A percentile compares a stretch with the other conserved stretches of the same genome.
phyloP scores from a whole-genome alignment of 495 filamentous ascomycete species.

The Parathielavia hyrcaniae region DNA sequence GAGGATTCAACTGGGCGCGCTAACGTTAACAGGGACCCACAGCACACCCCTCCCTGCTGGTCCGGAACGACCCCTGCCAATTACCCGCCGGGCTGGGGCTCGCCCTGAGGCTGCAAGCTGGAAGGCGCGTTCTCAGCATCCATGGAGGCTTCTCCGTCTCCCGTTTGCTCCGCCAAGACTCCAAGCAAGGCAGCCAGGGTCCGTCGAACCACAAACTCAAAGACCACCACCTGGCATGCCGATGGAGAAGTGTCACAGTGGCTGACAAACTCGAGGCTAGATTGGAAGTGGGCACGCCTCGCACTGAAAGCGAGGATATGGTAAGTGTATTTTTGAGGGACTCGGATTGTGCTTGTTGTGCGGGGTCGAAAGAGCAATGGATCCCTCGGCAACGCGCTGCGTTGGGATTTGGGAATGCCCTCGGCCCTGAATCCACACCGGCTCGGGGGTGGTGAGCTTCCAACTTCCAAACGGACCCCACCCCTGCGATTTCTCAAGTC shows the following conservation, averaged over 20 bases:
- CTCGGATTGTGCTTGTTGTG: too few species aligned
- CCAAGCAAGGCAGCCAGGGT: too few species aligned
- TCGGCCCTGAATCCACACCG: background rate
- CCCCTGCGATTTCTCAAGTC: too few species aligned
- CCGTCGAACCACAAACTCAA: background rate
- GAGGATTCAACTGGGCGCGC: background rate
- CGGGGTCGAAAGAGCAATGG: background rate
- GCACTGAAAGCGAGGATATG: too few species aligned
- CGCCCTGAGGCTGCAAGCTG: slow-evolving; percentile 21
- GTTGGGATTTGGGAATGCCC: background rate
- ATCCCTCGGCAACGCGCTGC: too few species aligned
- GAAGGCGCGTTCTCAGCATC: slow-evolving; percentile 19
- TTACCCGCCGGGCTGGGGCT: slow-evolving; percentile 21
- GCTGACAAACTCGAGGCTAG: too few species aligned
- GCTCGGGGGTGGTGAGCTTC: too few species aligned
- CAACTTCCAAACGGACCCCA: too few species aligned
- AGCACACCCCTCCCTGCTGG: slow-evolving; percentile 17
- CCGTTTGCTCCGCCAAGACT: background rate
- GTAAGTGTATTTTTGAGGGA: too few species aligned
- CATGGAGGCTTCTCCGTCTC: background rate
- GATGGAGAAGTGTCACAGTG: background rate
- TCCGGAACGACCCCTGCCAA: slow-evolving; percentile 17
- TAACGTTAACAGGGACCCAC: slow-evolving; percentile 15
- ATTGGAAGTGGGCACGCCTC: too few species aligned
- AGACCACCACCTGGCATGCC: background rate